Conservation (phyloP, 495 filamentous ascomycete species). For the Penicillium salamii region DNA sequence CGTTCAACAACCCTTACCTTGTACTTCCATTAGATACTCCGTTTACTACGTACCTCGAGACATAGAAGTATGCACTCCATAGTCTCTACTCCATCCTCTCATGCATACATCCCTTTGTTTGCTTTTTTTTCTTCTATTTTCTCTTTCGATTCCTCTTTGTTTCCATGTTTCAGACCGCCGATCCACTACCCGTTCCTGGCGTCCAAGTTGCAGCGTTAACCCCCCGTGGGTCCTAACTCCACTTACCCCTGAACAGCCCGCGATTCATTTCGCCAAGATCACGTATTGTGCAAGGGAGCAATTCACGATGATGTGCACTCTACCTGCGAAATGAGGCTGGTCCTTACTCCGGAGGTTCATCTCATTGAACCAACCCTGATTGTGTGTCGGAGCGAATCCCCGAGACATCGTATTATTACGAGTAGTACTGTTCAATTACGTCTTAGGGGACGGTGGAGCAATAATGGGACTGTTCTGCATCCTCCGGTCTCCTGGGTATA, state of each 20-base stretch:
- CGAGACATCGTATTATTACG: slow-evolving; percentile 4
- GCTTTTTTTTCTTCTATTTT: not conserved
- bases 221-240: slow-evolving; percentile 14
- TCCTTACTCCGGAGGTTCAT: slow-evolving; percentile 16
- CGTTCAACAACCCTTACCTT: not conserved
- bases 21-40: not conserved
- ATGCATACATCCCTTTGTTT: not conserved
- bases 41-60: too few relatives aligned
- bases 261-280: slow-evolving; percentile 16
- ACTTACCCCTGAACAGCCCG: slow-evolving; percentile 33
- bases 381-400: not conserved
- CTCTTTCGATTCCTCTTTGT: slow-evolving; percentile 12
- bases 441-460: not conserved
- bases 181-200: slow-evolving; percentile 28
- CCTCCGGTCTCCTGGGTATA: slow-evolving; percentile 3
- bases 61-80: not conserved
- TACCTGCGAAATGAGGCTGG: slow-evolving; percentile 6
- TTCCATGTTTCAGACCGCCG: slow-evolving; percentile 13
- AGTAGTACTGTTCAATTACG: not conserved
- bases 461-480: slow-evolving; percentile 6
- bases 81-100: not conserved
- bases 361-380: not conserved
- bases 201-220: slow-evolving; percentile 6
- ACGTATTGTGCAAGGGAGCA: slow-evolving; percentile 11
- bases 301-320: slow-evolving; percentile 10